A percentile compares a stretch with the other conserved stretches of the same genome.
Evolutionary conservation across 2,329 filamentous ascomycete genomes (phyloP).

Genomic region (Botryotinia globosa): DNA sequence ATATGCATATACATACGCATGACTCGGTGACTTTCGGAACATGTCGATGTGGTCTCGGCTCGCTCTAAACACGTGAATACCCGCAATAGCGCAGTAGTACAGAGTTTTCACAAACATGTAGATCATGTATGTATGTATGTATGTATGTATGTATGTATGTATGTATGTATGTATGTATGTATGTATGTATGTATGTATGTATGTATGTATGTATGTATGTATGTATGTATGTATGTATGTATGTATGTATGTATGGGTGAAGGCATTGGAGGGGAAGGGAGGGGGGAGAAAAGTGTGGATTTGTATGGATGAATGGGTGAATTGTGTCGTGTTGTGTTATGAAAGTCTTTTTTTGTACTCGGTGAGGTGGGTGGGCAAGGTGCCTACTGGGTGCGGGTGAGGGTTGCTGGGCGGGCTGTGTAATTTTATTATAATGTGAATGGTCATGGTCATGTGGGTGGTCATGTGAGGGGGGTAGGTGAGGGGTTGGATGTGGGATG

Average conservation of each 20-base stretch:
- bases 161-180: no score
- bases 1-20: background rate
- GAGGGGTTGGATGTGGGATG: background rate
- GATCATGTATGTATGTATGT: background rate
- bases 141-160: background rate
- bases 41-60: background rate
- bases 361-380: background rate
- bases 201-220: background rate
- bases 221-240: background rate
- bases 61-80: background rate
- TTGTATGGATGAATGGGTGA: background rate
- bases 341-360: background rate
- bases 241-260: no score
- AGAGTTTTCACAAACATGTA: background rate
- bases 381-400: no score
- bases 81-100: background rate
- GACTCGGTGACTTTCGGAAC: background rate
- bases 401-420: background rate
- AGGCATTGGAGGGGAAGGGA: background rate
- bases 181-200: background rate
- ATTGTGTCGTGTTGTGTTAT: background rate
- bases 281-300: background rate
- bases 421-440: background rate
- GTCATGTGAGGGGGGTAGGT: background rate
- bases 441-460: background rate